phyloP scores from a whole-genome alignment of 352 stramenopile species.

The Phytophthora ramorum region DNA sequence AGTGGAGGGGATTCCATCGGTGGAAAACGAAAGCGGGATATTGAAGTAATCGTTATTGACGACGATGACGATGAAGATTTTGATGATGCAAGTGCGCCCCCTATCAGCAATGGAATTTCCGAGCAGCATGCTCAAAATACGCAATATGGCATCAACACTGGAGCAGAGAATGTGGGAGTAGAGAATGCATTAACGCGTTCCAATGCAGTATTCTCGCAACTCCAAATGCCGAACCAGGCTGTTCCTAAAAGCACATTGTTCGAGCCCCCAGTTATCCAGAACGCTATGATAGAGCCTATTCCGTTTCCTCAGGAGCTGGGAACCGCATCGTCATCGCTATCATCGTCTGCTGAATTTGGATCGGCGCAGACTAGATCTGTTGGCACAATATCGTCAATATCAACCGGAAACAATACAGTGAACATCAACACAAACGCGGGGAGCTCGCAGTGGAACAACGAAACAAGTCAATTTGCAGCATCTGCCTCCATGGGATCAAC shows the following conservation, averaged over 20 bases:
- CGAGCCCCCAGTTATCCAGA: conserved; percentile 1
- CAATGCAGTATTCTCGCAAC: conserved; percentile 5
- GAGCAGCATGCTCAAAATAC: neutral
- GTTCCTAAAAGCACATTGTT: neutral
- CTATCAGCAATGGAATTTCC: conserved; percentile 2
- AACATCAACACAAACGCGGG: conserved; percentile 2
- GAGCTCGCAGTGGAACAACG: conserved; percentile 20
- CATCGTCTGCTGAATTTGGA: conserved; percentile 8
- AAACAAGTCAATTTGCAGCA: conserved; percentile 5
- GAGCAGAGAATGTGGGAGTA: neutral
- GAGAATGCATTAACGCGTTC: neutral
- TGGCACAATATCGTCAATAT: conserved; percentile 2
- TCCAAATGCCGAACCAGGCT: conserved; percentile 3
- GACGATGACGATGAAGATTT: conserved; percentile 36
- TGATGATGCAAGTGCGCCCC: conserved; percentile 1
- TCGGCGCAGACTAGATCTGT: conserved; percentile 7
- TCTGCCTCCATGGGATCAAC: conserved; percentile 10
- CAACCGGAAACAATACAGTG: conserved; percentile 13
- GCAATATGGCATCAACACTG: conserved; percentile 4
- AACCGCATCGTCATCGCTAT: neutral
- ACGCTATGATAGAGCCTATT: conserved; percentile 32
- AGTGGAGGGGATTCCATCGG: conserved; percentile 3
- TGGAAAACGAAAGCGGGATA: conserved; percentile 60
- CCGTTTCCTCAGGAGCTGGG: conserved; percentile 21
- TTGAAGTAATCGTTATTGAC: conserved; percentile 70